These are phyloP conservation scores for Lablab purpureus DNA, from an alignment of 306 rosid species.

Conservation along the genomic window DNA sequence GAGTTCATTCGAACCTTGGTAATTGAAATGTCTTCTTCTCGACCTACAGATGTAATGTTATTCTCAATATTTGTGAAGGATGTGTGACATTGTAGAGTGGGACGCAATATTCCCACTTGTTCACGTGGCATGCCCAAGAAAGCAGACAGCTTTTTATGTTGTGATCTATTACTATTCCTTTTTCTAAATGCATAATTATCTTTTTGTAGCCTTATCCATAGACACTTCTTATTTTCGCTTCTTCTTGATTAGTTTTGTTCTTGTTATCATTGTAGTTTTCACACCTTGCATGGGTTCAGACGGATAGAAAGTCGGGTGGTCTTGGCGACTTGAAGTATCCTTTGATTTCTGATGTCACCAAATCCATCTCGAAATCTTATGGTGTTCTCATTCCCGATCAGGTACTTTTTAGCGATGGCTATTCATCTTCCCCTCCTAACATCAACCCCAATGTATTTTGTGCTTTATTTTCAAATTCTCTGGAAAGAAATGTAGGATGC, in stretches of 20 bases:
- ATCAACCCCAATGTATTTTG: neutral
- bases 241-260: constrained; percentile 37
- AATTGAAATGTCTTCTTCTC: constrained; percentile 30
- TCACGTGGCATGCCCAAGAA: neutral
- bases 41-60: neutral
- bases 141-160: constrained; percentile 11
- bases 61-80: constrained; percentile 10
- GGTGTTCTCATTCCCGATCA: constrained; percentile 94
- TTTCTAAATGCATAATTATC: neutral
- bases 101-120: neutral
- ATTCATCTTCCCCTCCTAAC: constrained; percentile 12
- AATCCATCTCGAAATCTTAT: constrained; percentile 84
- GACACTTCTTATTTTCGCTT: constrained; percentile 6
- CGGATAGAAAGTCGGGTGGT: constrained; percentile 98
- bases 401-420: constrained; percentile 52
- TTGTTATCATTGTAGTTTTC: constrained; percentile 72
- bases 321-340: constrained; percentile 99
- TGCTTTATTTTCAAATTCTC: constrained; percentile 20
- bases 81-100: neutral
- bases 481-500: constrained; percentile 33
- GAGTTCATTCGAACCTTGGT: neutral
- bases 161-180: neutral
- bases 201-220: neutral
- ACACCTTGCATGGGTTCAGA: constrained; percentile 99
- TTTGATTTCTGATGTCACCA: constrained; percentile 83